A percentile compares a stretch with the other conserved stretches of the same genome.
phyloP scores from a whole-genome alignment of 495 filamentous ascomycete genomes.

The Daldinia childiae region DNA sequence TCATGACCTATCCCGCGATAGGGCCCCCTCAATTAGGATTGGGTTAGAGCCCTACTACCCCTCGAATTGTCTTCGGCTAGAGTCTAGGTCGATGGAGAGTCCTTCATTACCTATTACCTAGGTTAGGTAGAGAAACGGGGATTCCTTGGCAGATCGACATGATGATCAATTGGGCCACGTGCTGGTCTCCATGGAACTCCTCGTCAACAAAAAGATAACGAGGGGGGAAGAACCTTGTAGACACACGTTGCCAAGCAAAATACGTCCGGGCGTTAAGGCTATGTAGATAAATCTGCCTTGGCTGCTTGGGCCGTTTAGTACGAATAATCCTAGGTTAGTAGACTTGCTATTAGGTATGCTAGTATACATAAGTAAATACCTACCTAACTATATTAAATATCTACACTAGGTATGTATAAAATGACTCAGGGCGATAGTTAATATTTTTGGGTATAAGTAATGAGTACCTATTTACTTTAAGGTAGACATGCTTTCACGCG shows the following conservation, averaged over 20 bases:
- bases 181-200: conserved; percentile 25
- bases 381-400: too few species aligned
- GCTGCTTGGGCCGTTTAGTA: neutral
- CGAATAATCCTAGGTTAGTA: too few species aligned
- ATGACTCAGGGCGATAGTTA: neutral
- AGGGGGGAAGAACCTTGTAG: conserved; percentile 30
- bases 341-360: too few species aligned
- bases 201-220: conserved; percentile 22
- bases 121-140: neutral
- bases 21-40: conserved; percentile 10
- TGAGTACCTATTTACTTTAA: too few species aligned
- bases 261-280: neutral
- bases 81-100: neutral
- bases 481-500: neutral
- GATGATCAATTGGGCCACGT: conserved; percentile 36
- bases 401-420: neutral
- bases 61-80: conserved; percentile 7
- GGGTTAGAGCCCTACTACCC: neutral
- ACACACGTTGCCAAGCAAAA: neutral
- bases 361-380: too few species aligned
- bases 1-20: conserved; percentile 9
- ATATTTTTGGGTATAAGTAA: too few species aligned
- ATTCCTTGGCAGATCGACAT: conserved; percentile 27
- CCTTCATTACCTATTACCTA: neutral
- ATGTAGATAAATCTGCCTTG: neutral